These are phyloP conservation scores for Coffea humblotiana DNA, from an alignment of 305 asterid genomes.

Conservation along the genomic window DNA sequence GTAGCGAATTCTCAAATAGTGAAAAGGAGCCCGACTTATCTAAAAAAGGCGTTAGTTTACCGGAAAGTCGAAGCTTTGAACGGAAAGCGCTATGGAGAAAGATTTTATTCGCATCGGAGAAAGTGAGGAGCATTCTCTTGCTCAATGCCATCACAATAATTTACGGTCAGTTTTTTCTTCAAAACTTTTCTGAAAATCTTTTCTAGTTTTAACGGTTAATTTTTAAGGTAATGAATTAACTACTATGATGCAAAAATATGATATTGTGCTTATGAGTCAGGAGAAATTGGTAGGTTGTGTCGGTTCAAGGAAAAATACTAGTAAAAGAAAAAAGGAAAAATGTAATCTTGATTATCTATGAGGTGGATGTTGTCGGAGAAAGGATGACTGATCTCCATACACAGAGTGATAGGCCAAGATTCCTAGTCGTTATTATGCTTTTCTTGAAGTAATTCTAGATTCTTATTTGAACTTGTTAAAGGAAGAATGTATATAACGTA, in stretches of 20 bases:
- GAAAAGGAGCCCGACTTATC: constrained; percentile 15
- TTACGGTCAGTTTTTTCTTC: constrained; percentile 43
- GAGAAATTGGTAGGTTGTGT: too few relatives aligned
- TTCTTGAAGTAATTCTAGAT: neutral
- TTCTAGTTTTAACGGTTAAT: neutral
- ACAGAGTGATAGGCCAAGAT: neutral
- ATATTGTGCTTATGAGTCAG: too few relatives aligned
- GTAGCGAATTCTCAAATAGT: neutral
- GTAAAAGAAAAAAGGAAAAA: too few relatives aligned
- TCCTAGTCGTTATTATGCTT: neutral
- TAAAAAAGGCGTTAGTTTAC: neutral
- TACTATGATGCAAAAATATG: too few relatives aligned
- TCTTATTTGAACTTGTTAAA: neutral
- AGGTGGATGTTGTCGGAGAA: too few relatives aligned
- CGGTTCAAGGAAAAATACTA: too few relatives aligned
- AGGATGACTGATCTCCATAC: too few relatives aligned
- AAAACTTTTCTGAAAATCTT: neutral
- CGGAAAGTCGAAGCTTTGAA: constrained; percentile 28
- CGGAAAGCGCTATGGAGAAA: constrained; percentile 54
- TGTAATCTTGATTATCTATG: too few relatives aligned
- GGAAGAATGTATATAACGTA: neutral
- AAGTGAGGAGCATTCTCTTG: constrained; percentile 62
- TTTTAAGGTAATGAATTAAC: too few relatives aligned
- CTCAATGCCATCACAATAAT: constrained; percentile 62
- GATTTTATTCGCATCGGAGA: constrained; percentile 44